phyloP scores from a whole-genome alignment of 345 rosid species.

The Bruguiera sexangula region DNA sequence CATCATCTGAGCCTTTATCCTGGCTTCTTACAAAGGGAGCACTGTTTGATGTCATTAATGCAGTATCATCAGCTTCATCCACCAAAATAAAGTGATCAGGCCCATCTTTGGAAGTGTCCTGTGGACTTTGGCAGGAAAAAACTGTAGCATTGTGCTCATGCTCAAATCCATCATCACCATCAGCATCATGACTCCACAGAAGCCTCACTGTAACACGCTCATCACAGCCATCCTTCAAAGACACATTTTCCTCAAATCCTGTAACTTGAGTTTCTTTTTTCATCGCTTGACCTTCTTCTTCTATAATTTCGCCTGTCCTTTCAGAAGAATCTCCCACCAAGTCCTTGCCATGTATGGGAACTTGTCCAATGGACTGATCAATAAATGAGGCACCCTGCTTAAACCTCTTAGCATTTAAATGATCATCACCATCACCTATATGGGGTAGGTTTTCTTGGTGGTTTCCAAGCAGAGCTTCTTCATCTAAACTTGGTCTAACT shows the following conservation, averaged over 20 bases:
- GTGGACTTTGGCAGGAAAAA: not conserved
- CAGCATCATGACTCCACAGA: constrained; percentile 15
- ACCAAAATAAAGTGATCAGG: not conserved
- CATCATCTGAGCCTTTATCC: constrained; percentile 7
- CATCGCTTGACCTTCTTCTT: constrained; percentile 12
- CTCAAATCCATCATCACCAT: constrained; percentile 13
- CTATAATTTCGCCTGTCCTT: constrained; percentile 7
- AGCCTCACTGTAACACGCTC: constrained; percentile 14
- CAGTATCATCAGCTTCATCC: constrained; percentile 20
- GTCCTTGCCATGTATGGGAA: not conserved
- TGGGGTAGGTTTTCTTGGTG: constrained; percentile 8
- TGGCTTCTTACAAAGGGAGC: constrained; percentile 8
- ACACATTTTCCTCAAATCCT: constrained; percentile 14
- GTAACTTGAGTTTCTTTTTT: constrained; percentile 19
- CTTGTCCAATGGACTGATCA: constrained; percentile 7
- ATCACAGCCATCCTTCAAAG: constrained; percentile 20
- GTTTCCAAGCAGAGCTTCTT: constrained; percentile 15
- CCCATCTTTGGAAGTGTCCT: constrained; percentile 6
- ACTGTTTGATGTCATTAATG: constrained; percentile 11
- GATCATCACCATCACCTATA: constrained; percentile 8
- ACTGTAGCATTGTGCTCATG: not conserved
- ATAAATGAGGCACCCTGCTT: constrained; percentile 23
- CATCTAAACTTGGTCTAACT: constrained; percentile 20
- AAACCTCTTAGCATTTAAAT: constrained; percentile 30
- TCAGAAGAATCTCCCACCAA: constrained; percentile 14